Evolutionary conservation across 169 alveolate genomes (phyloP).

Genomic region (Eimeria brunetti): DNA sequence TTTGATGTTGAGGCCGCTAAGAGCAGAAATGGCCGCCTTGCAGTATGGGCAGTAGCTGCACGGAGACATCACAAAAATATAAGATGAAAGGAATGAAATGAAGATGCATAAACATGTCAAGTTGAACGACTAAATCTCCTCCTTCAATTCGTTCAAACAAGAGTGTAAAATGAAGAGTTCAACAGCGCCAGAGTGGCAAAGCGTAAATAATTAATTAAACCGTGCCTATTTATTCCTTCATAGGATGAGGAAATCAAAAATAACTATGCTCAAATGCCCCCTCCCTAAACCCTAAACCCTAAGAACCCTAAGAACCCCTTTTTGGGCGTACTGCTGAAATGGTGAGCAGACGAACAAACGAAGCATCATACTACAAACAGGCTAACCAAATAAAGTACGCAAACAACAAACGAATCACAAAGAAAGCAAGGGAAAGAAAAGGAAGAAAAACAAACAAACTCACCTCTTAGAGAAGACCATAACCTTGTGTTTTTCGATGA

Average conservation of each 20-base stretch:
- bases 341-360: not conserved
- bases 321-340: not conserved
- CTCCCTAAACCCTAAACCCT: not conserved
- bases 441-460: not conserved
- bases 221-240: too few species aligned
- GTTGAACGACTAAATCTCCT: not conserved
- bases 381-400: too few species aligned
- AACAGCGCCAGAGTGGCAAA: too few species aligned
- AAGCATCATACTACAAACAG: too few species aligned
- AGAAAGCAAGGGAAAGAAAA: not conserved
- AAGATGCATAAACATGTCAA: not conserved
- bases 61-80: not conserved
- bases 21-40: slow-evolving; percentile 68
- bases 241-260: too few species aligned
- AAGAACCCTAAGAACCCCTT: not conserved
- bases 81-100: not conserved
- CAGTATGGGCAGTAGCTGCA: slow-evolving; percentile 82
- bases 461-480: slow-evolving; percentile 70
- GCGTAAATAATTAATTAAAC: too few species aligned
- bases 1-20: slow-evolving; percentile 45
- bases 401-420: not conserved
- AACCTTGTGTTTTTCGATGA: slow-evolving; percentile 25
- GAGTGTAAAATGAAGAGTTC: too few species aligned
- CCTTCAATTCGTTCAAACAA: not conserved
- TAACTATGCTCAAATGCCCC: too few species aligned